Conservation (phyloP, 768 basidiomycete genomes). For the Lactarius pseudohatsudake region DNA sequence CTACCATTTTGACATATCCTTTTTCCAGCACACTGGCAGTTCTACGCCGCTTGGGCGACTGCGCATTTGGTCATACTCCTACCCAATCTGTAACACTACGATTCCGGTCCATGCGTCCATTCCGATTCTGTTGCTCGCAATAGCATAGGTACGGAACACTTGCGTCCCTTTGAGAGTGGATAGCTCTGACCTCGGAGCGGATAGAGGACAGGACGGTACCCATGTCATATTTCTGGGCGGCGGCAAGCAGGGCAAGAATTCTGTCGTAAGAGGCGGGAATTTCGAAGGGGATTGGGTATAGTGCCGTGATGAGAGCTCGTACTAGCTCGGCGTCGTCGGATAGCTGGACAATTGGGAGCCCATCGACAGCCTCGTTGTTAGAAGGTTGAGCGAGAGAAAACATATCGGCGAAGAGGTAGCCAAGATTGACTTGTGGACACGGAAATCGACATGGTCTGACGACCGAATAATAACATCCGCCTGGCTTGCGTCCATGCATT, state of each 20-base stretch:
- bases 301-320: neutral
- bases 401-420: constrained; percentile 41
- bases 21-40: too few species aligned
- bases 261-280: neutral
- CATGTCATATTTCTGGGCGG: constrained; percentile 12
- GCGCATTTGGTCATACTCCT: too few species aligned
- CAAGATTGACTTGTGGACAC: constrained; percentile 45
- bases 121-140: too few species aligned
- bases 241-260: neutral
- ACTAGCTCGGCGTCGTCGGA: constrained; percentile 1
- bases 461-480: constrained; percentile 46
- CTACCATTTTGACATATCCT: too few species aligned
- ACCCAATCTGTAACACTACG: too few species aligned
- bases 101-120: too few species aligned
- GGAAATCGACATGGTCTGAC: constrained; percentile 44
- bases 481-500: neutral
- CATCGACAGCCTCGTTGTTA: neutral
- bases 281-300: neutral
- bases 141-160: neutral
- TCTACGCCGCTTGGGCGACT: too few species aligned
- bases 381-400: constrained; percentile 9
- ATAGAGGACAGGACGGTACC: neutral
- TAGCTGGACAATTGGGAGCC: neutral
- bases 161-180: neutral
- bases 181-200: neutral